phyloP scores from a whole-genome alignment of 257 asterid genomes.

The Gynochthodes officinalis region DNA sequence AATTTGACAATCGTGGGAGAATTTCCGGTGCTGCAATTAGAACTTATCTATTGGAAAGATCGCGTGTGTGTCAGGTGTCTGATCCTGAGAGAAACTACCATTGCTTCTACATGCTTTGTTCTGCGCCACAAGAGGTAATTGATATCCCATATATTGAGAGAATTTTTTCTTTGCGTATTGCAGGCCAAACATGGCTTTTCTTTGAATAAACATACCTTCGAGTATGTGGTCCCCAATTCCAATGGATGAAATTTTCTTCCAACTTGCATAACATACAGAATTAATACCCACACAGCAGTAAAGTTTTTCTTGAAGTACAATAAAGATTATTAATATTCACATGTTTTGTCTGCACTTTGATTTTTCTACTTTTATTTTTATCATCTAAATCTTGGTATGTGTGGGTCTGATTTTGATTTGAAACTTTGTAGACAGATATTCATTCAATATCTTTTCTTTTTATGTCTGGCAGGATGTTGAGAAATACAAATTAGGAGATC shows the following conservation, averaged over 20 bases:
- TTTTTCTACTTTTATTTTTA: neutral
- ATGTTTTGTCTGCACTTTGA: neutral
- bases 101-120: conserved; percentile 91
- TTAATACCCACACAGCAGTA: neutral
- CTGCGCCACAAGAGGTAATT: conserved; percentile 81
- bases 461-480: conserved; percentile 47
- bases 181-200: neutral
- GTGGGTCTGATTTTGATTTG: neutral
- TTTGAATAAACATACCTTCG: neutral
- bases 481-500: conserved; percentile 68
- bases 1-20: conserved; percentile 64
- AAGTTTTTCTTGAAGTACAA: neutral
- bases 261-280: neutral
- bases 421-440: neutral
- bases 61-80: conserved; percentile 89
- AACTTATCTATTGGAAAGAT: conserved; percentile 89
- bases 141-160: neutral
- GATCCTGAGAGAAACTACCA: conserved; percentile 97
- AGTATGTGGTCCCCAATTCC: neutral
- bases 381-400: neutral
- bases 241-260: neutral
- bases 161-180: neutral
- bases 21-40: conserved; percentile 95
- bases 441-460: neutral
- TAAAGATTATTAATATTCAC: neutral